Conservation (phyloP, 2,329 filamentous ascomycete genomes). For the Graphiopsis chlorocephala region DNA sequence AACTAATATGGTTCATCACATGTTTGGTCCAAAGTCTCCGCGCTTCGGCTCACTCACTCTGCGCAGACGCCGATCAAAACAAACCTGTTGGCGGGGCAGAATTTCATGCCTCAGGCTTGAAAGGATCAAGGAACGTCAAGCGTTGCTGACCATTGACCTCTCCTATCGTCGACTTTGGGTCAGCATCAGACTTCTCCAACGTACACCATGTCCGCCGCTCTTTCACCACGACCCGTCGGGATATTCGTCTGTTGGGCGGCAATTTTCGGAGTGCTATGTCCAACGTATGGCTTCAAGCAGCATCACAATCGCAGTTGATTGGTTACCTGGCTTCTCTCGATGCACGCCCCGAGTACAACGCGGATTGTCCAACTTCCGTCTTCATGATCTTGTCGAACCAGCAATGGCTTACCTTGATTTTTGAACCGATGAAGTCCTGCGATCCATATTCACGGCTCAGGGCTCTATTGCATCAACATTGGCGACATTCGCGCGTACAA, state of each 20-base stretch:
- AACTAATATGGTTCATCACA: not conserved
- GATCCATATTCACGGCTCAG: not conserved
- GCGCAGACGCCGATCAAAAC: not conserved
- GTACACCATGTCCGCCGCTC: not conserved
- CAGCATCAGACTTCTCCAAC: constrained; percentile 2
- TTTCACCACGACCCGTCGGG: not conserved
- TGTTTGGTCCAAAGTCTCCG: not conserved
- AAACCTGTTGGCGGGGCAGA: constrained; percentile 6
- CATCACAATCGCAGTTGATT: not conserved
- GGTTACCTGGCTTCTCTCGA: not conserved
- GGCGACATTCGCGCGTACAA: not conserved
- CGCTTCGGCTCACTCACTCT: not conserved
- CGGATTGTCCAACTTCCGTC: not conserved
- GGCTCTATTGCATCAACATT: not conserved
- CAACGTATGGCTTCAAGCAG: not conserved
- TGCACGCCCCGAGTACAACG: not conserved
- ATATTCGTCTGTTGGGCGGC: not conserved
- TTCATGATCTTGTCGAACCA: not conserved
- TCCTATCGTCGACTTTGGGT: not conserved
- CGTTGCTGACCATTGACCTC: not conserved
- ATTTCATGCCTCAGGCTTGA: not conserved
- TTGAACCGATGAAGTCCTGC: not conserved
- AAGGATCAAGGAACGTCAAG: not conserved
- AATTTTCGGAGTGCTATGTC: not conserved
- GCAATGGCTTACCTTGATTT: not conserved